Evolutionary conservation across 495 filamentous ascomycete genomes (phyloP).

Genomic region (Penicillium waksmanii): DNA sequence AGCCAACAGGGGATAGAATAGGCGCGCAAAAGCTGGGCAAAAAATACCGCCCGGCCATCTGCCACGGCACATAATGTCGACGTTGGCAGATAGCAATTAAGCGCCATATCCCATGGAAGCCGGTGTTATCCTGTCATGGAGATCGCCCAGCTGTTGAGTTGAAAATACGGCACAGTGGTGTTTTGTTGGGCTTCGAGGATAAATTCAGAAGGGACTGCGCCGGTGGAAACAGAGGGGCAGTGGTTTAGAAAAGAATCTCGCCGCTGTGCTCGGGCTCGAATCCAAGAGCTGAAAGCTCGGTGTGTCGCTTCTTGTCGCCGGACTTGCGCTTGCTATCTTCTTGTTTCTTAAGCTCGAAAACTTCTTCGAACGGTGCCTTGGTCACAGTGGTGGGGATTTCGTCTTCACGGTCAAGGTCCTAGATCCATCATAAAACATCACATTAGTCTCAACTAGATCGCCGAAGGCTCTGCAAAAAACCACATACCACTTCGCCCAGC

Average conservation of each 20-base stretch:
- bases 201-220: neutral
- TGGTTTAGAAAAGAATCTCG: conserved; percentile 66
- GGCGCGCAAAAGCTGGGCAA: neutral
- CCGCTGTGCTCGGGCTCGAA: conserved; percentile 87
- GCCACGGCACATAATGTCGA: neutral
- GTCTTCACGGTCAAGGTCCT: conserved; percentile 95
- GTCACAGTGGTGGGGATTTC: conserved; percentile 73
- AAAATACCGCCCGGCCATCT: neutral
- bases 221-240: conserved; percentile 4
- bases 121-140: neutral
- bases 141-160: neutral
- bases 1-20: neutral
- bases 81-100: neutral
- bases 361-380: conserved; percentile 67
- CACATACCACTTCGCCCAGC: conserved; percentile 82
- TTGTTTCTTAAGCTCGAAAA: conserved; percentile 72
- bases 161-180: neutral
- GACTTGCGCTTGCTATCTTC: conserved; percentile 68
- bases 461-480: neutral
- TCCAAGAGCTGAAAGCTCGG: conserved; percentile 71
- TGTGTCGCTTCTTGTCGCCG: conserved; percentile 69
- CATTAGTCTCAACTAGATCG: conserved; percentile 10
- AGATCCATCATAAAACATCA: neutral
- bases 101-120: neutral
- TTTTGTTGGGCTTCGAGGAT: conserved; percentile 2